Conservation (phyloP, 192 early-diverging fungal species). For the Hyaloraphidium curvatum region DNA sequence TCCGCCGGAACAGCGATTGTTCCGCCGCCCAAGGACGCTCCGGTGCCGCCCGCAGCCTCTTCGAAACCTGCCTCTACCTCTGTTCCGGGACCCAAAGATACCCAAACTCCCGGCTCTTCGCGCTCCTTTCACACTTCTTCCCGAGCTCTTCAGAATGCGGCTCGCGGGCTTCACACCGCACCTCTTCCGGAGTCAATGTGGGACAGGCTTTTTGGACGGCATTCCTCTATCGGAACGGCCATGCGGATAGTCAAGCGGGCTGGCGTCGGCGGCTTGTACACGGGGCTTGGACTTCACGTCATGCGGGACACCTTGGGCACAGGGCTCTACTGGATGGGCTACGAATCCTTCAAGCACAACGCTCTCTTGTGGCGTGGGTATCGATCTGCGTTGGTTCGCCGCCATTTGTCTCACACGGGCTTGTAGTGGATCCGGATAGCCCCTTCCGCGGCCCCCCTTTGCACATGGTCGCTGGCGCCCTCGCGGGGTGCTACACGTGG, state of each 20-base stretch:
- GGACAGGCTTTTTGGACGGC: not conserved
- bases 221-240: not conserved
- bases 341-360: not conserved
- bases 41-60: not conserved
- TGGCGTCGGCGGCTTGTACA: not conserved
- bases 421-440: too few relatives aligned
- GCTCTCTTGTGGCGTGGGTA: not conserved
- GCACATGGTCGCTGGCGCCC: not conserved
- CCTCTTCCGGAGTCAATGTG: not conserved
- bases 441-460: not conserved
- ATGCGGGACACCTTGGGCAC: slow-evolving; percentile 1
- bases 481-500: not conserved
- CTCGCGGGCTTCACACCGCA: not conserved
- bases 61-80: not conserved
- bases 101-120: not conserved
- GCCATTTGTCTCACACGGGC: too few relatives aligned
- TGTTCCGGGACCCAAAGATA: not conserved
- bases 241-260: not conserved
- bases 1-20: not conserved
- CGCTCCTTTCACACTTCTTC: not conserved
- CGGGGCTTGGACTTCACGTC: not conserved
- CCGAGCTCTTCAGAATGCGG: not conserved
- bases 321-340: not conserved
- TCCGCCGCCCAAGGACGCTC: not conserved
- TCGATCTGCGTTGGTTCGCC: too few relatives aligned